These are phyloP conservation scores for Penicillium flavigenum DNA, from an alignment of 495 filamentous ascomycete species.

Conservation along the genomic window DNA sequence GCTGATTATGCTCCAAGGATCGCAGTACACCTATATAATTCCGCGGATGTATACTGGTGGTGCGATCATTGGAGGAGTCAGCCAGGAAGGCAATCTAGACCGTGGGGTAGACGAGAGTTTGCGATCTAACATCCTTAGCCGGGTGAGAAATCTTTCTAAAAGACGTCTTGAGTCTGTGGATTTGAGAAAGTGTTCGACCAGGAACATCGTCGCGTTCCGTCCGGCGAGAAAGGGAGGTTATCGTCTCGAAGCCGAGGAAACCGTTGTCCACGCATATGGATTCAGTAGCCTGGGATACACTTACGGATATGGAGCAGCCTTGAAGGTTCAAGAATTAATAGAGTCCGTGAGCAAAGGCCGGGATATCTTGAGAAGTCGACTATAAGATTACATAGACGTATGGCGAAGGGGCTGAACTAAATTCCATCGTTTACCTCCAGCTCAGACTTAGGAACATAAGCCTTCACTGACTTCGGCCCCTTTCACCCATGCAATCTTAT, in stretches of 20 bases:
- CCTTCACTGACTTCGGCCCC: too few species aligned
- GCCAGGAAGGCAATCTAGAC: conserved; percentile 15
- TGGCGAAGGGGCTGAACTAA: too few species aligned
- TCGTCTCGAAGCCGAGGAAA: conserved; percentile 18
- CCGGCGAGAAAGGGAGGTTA: conserved; percentile 23
- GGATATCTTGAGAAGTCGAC: too few species aligned
- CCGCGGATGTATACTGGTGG: conserved; percentile 19
- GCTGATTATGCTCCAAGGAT: conserved; percentile 18
- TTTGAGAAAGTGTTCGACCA: neutral
- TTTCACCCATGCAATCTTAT: too few species aligned
- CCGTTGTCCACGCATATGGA: conserved; percentile 24
- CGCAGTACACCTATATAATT: conserved; percentile 23
- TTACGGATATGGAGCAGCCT: conserved; percentile 19
- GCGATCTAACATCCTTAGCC: conserved; percentile 17
- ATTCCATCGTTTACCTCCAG: too few species aligned
- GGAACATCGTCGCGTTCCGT: conserved; percentile 22
- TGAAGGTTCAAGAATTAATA: conserved; percentile 20
- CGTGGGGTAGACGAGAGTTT: conserved; percentile 13
- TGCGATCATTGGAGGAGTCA: conserved; percentile 20
- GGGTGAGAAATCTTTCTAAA: conserved; percentile 8
- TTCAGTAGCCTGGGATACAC: conserved; percentile 20
- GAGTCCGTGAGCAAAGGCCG: too few species aligned
- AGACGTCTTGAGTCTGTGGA: conserved; percentile 3
- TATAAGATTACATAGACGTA: too few species aligned
- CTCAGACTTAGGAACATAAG: too few species aligned